Conservation (phyloP, 352 stramenopile species). For the Peronospora belbahrii region DNA sequence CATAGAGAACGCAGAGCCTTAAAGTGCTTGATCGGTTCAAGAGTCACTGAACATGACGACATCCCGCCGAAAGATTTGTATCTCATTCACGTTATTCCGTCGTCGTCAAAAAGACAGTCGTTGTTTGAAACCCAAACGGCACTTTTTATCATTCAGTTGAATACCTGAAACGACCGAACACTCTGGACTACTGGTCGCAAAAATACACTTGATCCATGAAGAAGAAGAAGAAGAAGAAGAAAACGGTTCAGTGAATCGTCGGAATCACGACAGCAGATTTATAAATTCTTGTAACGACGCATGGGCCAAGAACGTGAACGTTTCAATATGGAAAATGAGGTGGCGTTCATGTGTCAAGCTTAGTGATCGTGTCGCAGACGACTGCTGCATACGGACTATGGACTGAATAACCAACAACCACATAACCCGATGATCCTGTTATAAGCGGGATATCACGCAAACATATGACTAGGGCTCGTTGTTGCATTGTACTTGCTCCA, state of each 20-base stretch:
- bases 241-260: neutral
- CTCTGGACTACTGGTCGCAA: too few species aligned
- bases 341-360: neutral
- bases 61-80: neutral
- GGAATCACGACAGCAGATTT: constrained; percentile 1
- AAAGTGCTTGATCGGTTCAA: too few species aligned
- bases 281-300: neutral
- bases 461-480: too few species aligned
- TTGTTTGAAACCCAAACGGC: neutral
- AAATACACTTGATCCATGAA: too few species aligned
- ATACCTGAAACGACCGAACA: neutral
- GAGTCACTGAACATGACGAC: neutral
- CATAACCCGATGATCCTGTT: too few species aligned
- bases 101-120: neutral
- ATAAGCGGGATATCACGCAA: too few species aligned
- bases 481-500: too few species aligned
- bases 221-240: too few species aligned
- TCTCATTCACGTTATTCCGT: neutral
- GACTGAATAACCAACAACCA: too few species aligned
- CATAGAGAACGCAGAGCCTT: too few species aligned
- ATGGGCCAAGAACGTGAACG: neutral
- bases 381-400: neutral
- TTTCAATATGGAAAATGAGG: neutral
- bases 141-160: neutral
- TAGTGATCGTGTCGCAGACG: neutral